These are phyloP conservation scores for Cladosporium sp. DNA, from an alignment of 2,329 filamentous ascomycete species.

Conservation along the genomic window DNA sequence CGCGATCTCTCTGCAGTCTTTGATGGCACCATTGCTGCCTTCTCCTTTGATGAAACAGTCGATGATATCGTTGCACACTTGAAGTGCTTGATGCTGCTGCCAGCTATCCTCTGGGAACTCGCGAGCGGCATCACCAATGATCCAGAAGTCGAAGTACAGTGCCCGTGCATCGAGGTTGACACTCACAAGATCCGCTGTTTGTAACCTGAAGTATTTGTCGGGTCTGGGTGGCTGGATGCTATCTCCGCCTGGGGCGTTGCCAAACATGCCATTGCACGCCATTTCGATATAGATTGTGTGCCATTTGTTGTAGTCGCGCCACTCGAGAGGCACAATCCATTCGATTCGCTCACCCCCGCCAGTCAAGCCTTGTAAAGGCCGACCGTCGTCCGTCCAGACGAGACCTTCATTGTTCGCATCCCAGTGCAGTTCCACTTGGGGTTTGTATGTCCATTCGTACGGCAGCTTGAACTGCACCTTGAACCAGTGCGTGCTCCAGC, in stretches of 20 bases:
- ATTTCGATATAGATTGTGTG: conserved; percentile 95
- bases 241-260: conserved; percentile 78
- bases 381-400: conserved; percentile 86
- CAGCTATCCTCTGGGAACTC: conserved; percentile 86
- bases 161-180: conserved; percentile 80
- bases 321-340: conserved; percentile 80
- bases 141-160: conserved; percentile 90
- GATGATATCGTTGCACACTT: conserved; percentile 81
- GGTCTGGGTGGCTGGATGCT: conserved; percentile 81
- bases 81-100: conserved; percentile 79
- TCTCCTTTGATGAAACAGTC: conserved; percentile 79
- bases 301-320: conserved; percentile 69
- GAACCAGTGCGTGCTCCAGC: conserved; percentile 99
- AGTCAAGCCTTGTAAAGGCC: conserved; percentile 83
- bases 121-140: conserved; percentile 82
- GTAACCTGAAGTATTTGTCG: conserved; percentile 72
- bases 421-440: conserved; percentile 92
- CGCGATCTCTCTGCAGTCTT: conserved; percentile 75
- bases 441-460: conserved; percentile 62
- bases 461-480: conserved; percentile 75
- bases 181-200: conserved; percentile 76
- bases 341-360: conserved; percentile 82
- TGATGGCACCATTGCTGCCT: conserved; percentile 65
- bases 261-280: conserved; percentile 98
- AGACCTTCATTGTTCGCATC: conserved; percentile 92